A percentile compares a stretch with the other conserved stretches of the same genome.
These are phyloP conservation scores for Salix exigua DNA, from an alignment of 345 rosid genomes.

Conservation along the genomic window DNA sequence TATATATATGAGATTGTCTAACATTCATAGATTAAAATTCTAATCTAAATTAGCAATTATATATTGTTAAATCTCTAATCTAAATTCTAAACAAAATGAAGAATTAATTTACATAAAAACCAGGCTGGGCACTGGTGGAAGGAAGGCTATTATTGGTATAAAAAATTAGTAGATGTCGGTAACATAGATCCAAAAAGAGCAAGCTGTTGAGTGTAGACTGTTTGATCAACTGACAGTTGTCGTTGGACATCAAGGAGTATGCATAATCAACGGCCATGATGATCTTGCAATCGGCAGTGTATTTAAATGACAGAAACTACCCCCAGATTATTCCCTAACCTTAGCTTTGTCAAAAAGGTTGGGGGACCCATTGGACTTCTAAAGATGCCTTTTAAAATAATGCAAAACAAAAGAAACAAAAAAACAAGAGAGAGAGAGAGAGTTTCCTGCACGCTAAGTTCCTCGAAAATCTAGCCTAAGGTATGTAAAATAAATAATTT, in stretches of 20 bases:
- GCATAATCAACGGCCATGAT: background rate
- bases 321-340: background rate
- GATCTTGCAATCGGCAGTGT: background rate
- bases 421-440: too few relatives aligned
- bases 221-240: background rate
- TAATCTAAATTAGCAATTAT: too few relatives aligned
- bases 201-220: background rate
- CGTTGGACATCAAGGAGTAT: background rate
- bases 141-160: background rate
- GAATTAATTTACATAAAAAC: too few relatives aligned
- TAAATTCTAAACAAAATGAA: too few relatives aligned
- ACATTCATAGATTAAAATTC: too few relatives aligned
- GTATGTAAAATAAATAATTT: background rate
- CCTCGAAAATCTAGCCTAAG: background rate
- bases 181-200: background rate
- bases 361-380: slow-evolving; percentile 9
- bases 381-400: background rate
- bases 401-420: background rate
- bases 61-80: too few relatives aligned
- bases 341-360: background rate
- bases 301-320: background rate
- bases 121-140: background rate
- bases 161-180: background rate
- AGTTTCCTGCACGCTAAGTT: background rate
- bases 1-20: too few relatives aligned